A percentile compares a stretch with the other conserved stretches of the same genome.
phyloP scores from a whole-genome alignment of 495 filamentous ascomycete species.

The Penicillium daleae region DNA sequence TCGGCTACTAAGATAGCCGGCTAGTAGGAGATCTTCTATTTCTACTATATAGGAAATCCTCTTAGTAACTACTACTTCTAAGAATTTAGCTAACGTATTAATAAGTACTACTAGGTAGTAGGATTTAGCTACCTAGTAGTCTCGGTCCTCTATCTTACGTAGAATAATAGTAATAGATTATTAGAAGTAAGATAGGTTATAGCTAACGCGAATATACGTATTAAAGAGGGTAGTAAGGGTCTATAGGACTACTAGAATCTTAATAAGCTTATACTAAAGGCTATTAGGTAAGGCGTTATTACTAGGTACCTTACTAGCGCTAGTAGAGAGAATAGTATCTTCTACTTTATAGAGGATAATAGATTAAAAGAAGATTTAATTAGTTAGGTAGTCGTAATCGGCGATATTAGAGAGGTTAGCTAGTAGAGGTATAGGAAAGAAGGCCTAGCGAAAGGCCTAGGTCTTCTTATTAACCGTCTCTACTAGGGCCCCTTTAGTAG shows the following conservation, averaged over 20 bases:
- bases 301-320: constrained; percentile 6
- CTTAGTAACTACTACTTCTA: no score
- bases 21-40: no score
- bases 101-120: no score
- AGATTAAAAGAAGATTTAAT: constrained; percentile 1
- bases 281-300: constrained; percentile 13
- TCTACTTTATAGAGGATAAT: neutral
- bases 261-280: constrained; percentile 14
- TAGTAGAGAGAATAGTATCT: neutral
- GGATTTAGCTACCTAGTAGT: no score
- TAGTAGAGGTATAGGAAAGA: constrained; percentile 12
- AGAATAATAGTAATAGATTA: no score
- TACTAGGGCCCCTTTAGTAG: neutral
- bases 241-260: neutral
- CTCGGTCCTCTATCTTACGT: no score
- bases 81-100: no score
- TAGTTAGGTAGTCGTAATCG: neutral
- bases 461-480: neutral
- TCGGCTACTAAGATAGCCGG: no score
- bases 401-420: constrained; percentile 1
- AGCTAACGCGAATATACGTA: neutral
- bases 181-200: neutral
- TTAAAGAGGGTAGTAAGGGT: neutral
- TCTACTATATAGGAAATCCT: no score
- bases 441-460: neutral